Evolutionary conservation across 2,329 filamentous ascomycete species (phyloP), one percentile per base, ranked within the genome.

Genomic region (Aspergillus sp.): DNA sequence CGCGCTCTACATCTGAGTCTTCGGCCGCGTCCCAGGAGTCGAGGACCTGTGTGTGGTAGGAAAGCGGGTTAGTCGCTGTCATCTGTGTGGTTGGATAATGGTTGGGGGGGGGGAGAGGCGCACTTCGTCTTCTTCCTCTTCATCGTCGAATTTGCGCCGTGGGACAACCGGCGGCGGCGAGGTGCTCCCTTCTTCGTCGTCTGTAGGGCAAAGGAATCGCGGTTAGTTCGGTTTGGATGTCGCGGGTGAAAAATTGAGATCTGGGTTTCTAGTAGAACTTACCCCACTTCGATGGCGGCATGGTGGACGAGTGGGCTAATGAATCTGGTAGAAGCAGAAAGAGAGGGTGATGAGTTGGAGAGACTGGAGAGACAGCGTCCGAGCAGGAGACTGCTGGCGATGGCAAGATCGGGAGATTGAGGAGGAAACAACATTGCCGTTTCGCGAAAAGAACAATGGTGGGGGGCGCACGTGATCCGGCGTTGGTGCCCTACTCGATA

Each of bases 1-100:
- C 88, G 52, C 86, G 83, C 69, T 98, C 91, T 50, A 80, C 89
- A 53, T 98, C 91, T 41, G 86, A 94, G 67, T 98, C 91, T 55
- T 96, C 91, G 48, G 84, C 88, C 37, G 85, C 89, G 53, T 96
- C 88, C 91, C 91, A 98, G 20, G 85, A 89, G 39, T 98, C 91
- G 54, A 95, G 75, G 36, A 96, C 85, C 81, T 94, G 44, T 13
- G 26, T 11, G 8, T 26, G 17, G 16, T 33, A 11, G 32, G 28
- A 32, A 15, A 8, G 8, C 28, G 30, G 13, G 24, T 29, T 37
- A 22, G 35, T 15, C n/a, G 16, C 14, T 32, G 7, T 19, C n/a
- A 29, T 15, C 22, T 16, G 11, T 22, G 19, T 11, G 15, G 25
- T 12, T 30, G 20, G n/a, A n/a, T n/a, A 19, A 15, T 7, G 2